Conservation (phyloP, 1,284 basidiomycete species). For the Volvariella surrecta region DNA sequence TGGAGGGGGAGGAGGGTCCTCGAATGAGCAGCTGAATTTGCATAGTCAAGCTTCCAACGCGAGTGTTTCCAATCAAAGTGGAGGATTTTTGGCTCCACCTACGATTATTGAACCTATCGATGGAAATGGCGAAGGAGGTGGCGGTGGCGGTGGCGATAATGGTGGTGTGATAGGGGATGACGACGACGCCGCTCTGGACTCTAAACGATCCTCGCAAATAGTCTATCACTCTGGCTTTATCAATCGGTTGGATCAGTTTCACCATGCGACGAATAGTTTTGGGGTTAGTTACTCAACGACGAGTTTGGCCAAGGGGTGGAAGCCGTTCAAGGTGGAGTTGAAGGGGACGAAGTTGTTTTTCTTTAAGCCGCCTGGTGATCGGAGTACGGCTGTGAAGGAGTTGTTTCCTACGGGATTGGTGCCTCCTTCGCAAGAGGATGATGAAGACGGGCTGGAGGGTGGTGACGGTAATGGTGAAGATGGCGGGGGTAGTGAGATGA, state of each 20-base stretch:
- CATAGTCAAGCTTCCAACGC: not conserved
- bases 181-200: conserved; percentile 20
- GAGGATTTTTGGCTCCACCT: conserved; percentile 38
- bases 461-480: conserved; percentile 10
- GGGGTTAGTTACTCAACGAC: conserved; percentile 1
- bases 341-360: conserved; percentile 78
- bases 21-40: too few species aligned
- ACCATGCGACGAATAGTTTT: conserved; percentile 7
- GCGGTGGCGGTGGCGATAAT: conserved; percentile 4
- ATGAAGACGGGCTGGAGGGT: conserved; percentile 24
- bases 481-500: conserved; percentile 14
- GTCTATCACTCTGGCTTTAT: conserved; percentile 67
- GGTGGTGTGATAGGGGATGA: conserved; percentile 6
- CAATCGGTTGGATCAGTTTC: conserved; percentile 54
- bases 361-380: conserved; percentile 71
- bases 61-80: conserved; percentile 16
- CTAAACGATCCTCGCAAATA: conserved; percentile 67
- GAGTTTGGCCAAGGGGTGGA: conserved; percentile 60
- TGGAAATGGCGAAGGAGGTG: too few species aligned
- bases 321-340: conserved; percentile 72
- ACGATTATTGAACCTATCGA: conserved; percentile 39
- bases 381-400: conserved; percentile 52
- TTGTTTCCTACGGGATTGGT: conserved; percentile 63
- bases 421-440: conserved; percentile 40
- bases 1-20: too few species aligned